Conservation (phyloP, 768 basidiomycete species). For the Scleroderma bovista region DNA sequence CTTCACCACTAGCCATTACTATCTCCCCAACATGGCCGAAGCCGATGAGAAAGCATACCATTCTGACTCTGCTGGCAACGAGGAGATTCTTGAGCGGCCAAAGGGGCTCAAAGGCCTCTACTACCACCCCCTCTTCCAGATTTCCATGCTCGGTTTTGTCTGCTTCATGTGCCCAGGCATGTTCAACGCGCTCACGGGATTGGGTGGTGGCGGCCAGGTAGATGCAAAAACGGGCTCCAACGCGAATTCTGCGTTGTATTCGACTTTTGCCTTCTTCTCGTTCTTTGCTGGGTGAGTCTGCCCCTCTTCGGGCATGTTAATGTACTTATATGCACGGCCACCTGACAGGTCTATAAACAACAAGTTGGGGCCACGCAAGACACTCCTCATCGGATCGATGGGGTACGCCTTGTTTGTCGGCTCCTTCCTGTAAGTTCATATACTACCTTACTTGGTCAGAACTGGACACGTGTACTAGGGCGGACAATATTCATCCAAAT, state of each 20-base stretch:
- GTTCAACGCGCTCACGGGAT: constrained; percentile 75
- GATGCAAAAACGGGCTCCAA: constrained; percentile 63
- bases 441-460: neutral
- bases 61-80: neutral
- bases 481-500: constrained; percentile 60
- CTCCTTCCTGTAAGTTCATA: constrained; percentile 56
- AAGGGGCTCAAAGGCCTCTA: constrained; percentile 52
- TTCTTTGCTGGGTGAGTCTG: constrained; percentile 65
- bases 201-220: constrained; percentile 75
- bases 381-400: constrained; percentile 65
- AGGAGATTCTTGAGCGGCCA: constrained; percentile 40
- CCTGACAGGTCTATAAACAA: constrained; percentile 67
- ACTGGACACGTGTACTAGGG: constrained; percentile 34
- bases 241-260: constrained; percentile 62
- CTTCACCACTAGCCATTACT: neutral
- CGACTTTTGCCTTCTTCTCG: constrained; percentile 53
- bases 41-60: neutral
- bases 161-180: constrained; percentile 59
- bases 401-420: constrained; percentile 78
- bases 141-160: constrained; percentile 62
- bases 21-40: neutral
- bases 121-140: constrained; percentile 41
- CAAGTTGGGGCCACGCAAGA: constrained; percentile 67
- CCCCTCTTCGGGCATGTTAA: neutral
- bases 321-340: neutral